These are phyloP conservation scores for Fraxinus quadrangulata DNA, from an alignment of 257 asterid species.

Conservation along the genomic window DNA sequence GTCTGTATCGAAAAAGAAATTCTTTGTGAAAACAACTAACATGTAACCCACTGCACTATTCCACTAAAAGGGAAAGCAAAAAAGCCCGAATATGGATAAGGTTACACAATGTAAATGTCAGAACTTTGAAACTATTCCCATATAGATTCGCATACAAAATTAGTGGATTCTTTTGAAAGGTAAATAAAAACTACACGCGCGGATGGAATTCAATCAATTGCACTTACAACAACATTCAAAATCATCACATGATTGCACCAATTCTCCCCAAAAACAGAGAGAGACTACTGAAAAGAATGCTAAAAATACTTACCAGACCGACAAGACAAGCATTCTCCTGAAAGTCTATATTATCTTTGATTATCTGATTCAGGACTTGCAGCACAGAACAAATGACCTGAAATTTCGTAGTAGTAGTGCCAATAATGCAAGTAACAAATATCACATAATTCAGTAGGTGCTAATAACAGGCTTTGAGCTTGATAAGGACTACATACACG, in stretches of 20 bases:
- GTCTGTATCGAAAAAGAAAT: background rate
- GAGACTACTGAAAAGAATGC: conserved; percentile 19
- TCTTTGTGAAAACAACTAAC: background rate
- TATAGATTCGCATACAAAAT: background rate
- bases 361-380: conserved; percentile 87
- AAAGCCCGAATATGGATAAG: background rate
- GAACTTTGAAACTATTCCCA: background rate
- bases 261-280: conserved; percentile 17
- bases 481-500: conserved; percentile 58
- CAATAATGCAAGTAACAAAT: conserved; percentile 10
- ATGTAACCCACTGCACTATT: background rate
- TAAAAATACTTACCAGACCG: conserved; percentile 78
- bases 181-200: background rate
- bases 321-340: conserved; percentile 98
- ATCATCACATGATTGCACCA: conserved; percentile 10
- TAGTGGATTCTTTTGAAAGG: background rate
- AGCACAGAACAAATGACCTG: conserved; percentile 91
- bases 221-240: background rate
- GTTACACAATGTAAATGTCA: background rate
- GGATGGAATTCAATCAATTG: background rate
- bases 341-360: conserved; percentile 84
- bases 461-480: conserved; percentile 25
- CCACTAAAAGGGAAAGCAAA: background rate
- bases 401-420: conserved; percentile 15
- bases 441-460: conserved; percentile 20